Conservation (phyloP, 2,329 filamentous ascomycete species). For the Diplocarpon mali region DNA sequence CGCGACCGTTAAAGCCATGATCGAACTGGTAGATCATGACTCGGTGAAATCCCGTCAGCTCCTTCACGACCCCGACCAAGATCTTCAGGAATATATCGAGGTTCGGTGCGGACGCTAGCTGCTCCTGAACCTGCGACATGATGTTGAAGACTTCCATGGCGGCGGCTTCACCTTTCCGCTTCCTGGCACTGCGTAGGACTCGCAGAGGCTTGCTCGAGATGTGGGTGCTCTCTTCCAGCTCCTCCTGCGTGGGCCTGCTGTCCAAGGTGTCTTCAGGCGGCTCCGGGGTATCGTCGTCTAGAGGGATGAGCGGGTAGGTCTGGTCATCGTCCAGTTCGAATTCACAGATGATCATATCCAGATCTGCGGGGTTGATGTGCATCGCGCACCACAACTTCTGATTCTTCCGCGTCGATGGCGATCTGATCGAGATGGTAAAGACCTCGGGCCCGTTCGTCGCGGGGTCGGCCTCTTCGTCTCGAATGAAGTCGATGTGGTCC, state of each 20-base stretch:
- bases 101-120: slow-evolving; percentile 60
- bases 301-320: slow-evolving; percentile 54
- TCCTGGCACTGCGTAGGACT: slow-evolving; percentile 63
- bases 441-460: slow-evolving; percentile 71
- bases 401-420: slow-evolving; percentile 34
- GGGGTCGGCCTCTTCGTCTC: slow-evolving; percentile 70
- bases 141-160: slow-evolving; percentile 89
- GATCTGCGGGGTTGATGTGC: slow-evolving; percentile 59
- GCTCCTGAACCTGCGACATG: slow-evolving; percentile 84
- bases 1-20: slow-evolving; percentile 67
- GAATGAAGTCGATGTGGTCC: slow-evolving; percentile 80
- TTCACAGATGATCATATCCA: slow-evolving; percentile 70
- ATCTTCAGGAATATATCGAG: slow-evolving; percentile 69
- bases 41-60: slow-evolving; percentile 81
- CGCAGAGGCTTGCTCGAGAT: slow-evolving; percentile 67
- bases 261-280: slow-evolving; percentile 63
- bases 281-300: slow-evolving; percentile 47
- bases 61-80: slow-evolving; percentile 75
- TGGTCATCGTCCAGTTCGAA: slow-evolving; percentile 77
- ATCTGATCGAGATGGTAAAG: slow-evolving; percentile 65
- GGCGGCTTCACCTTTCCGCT: slow-evolving; percentile 64
- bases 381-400: slow-evolving; percentile 81
- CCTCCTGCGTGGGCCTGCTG: slow-evolving; percentile 61
- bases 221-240: slow-evolving; percentile 65
- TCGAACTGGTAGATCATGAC: slow-evolving; percentile 95